Evolutionary conservation across 2,329 filamentous ascomycete species (phyloP), one percentile per base, ranked within the genome.

Genomic region (Penicillium sp.): DNA sequence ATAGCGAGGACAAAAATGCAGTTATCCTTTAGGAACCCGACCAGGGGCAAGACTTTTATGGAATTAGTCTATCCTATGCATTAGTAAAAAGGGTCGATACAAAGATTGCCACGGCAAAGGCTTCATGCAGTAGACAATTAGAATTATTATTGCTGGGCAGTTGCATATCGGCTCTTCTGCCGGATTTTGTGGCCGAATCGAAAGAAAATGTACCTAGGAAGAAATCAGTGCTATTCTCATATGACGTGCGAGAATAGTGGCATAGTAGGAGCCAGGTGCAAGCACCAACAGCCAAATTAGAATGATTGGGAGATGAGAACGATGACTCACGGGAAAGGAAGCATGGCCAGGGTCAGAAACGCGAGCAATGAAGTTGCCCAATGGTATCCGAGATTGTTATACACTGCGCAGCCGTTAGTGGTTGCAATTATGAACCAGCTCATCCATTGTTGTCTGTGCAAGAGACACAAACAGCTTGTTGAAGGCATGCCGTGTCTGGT

Each of bases 311-410:
- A 31, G 34, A 2, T 9, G 30, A 6, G 31, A 41, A 33, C 30
- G 29, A 42, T n/a, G 10, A 65, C 66, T 57, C 57, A 70, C 66
- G 68, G 68, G 35, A 70, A 69, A 14, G 67, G 68, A 26, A 60
- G 48, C 66, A 70, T 69, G 31, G 50, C 54, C 26, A 70, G 51
- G 12, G 66, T 68, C 27, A 71, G 45, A 41, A 69, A 68, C 9
- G 59, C 68, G 8, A 70, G 51, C 8, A 71, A 50, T 4, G 64
- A 60, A 9, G 66, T 68, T 15, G 68, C 68, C 68, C 68, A 71
- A 42, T 70, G 64, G 40, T 63, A 69, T 16, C 64, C 65, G 11
- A 71, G 56, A 16, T 61, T 62, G 30, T 70, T 57, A 43, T 71
- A 71, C 68, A 71, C 66, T 70, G 50, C 38, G 42, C 26, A 31